phyloP scores from a whole-genome alignment of 768 basidiomycete species.

The Leccinum arenicola region DNA sequence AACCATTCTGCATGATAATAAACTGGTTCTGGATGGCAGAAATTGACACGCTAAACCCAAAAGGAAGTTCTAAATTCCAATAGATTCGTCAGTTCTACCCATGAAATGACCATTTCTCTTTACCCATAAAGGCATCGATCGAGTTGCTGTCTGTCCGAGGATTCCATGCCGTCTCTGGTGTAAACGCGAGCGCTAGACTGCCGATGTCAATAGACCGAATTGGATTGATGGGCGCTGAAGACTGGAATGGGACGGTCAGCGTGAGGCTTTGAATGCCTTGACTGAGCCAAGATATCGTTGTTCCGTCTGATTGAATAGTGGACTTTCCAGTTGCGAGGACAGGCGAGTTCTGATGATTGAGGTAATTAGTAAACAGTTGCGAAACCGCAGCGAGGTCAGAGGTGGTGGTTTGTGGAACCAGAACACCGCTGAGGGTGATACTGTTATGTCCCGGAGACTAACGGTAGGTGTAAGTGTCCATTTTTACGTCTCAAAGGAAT shows the following conservation, averaged over 20 bases:
- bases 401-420: conserved; percentile 50
- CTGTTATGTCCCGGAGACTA: conserved; percentile 54
- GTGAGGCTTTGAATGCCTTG: conserved; percentile 53
- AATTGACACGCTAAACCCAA: conserved; percentile 62
- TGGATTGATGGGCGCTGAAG: conserved; percentile 51
- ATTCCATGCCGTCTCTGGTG: conserved; percentile 50
- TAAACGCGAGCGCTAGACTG: conserved; percentile 55
- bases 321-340: conserved; percentile 61
- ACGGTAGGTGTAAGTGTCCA: conserved; percentile 2
- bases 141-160: conserved; percentile 56
- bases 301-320: conserved; percentile 54
- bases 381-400: conserved; percentile 50
- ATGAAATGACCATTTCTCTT: conserved; percentile 13
- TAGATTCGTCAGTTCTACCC: conserved; percentile 1
- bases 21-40: conserved; percentile 65
- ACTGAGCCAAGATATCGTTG: conserved; percentile 64
- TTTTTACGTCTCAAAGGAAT: background rate
- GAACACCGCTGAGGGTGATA: conserved; percentile 55
- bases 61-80: conserved; percentile 54
- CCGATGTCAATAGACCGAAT: conserved; percentile 66
- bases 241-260: conserved; percentile 62
- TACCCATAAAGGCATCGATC: conserved; percentile 59
- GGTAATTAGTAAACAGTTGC: conserved; percentile 65
- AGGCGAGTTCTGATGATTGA: conserved; percentile 58
- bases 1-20: conserved; percentile 52